Evolutionary conservation across 306 rosid species (phyloP).

Genomic region (Hippophae rhamnoides): DNA sequence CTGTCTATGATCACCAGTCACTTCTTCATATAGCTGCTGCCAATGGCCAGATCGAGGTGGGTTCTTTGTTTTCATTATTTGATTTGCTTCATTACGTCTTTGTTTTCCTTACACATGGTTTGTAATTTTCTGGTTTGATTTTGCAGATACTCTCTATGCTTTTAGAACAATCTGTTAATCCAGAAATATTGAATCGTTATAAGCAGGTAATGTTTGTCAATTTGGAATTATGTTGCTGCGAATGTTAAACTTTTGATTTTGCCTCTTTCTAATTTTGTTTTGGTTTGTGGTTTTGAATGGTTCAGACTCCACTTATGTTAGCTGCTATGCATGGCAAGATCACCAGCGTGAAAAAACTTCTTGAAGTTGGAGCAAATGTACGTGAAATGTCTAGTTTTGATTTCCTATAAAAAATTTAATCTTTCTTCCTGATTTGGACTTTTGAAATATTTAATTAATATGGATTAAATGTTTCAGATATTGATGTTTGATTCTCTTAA

Average conservation of each 20-base stretch:
- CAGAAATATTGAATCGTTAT: constrained; percentile 84
- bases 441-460: no score
- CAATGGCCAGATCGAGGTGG: constrained; percentile 90
- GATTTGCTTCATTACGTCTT: not conserved
- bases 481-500: constrained; percentile 80
- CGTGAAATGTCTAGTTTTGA: constrained; percentile 10
- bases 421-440: not conserved
- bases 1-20: constrained; percentile 78
- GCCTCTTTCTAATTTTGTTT: constrained; percentile 7
- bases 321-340: constrained; percentile 97
- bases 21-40: constrained; percentile 92
- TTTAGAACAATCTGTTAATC: constrained; percentile 62
- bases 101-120: constrained; percentile 5
- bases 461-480: constrained; percentile 33
- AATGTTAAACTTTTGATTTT: constrained; percentile 3
- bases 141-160: constrained; percentile 67
- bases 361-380: constrained; percentile 89
- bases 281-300: constrained; percentile 25
- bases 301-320: constrained; percentile 93
- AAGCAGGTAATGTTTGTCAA: constrained; percentile 54
- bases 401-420: not conserved
- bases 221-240: not conserved
- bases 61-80: constrained; percentile 8
- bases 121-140: not conserved
- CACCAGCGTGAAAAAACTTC: constrained; percentile 61